phyloP scores from a whole-genome alignment of 208 protist genomes.

The Crithidia fasciculata region DNA sequence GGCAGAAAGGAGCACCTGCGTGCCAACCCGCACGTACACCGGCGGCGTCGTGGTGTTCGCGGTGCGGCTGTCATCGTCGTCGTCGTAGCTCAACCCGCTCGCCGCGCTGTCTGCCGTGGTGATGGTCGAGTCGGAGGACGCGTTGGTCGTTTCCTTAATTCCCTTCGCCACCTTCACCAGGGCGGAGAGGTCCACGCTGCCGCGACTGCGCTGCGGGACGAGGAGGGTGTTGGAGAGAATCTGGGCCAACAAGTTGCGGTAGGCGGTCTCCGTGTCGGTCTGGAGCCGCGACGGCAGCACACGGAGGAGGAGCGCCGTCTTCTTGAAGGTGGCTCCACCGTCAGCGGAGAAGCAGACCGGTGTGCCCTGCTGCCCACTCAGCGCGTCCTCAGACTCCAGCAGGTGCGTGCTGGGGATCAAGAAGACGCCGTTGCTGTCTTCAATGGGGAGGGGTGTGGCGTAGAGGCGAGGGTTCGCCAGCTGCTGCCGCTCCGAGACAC shows the following conservation, averaged over 20 bases:
- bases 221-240: slow-evolving; percentile 65
- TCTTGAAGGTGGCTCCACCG: slow-evolving; percentile 45
- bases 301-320: slow-evolving; percentile 35
- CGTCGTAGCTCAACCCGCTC: slow-evolving; percentile 1
- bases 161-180: slow-evolving; percentile 27
- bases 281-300: slow-evolving; percentile 50
- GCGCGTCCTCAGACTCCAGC: slow-evolving; percentile 25
- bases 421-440: slow-evolving; percentile 70
- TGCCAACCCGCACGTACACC: slow-evolving; percentile 32
- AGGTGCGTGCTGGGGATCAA: slow-evolving; percentile 54
- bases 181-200: slow-evolving; percentile 52
- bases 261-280: slow-evolving; percentile 41
- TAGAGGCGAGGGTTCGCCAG: slow-evolving; percentile 66
- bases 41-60: not conserved
- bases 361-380: slow-evolving; percentile 1
- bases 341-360: slow-evolving; percentile 63
- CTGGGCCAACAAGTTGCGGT: slow-evolving; percentile 44
- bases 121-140: slow-evolving; percentile 3
- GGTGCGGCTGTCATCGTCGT: slow-evolving; percentile 5
- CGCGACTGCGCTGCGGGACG: slow-evolving; percentile 50
- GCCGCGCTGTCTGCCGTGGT: not conserved
- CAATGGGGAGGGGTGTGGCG: slow-evolving; percentile 52
- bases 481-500: slow-evolving; percentile 27
- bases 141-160: not conserved
- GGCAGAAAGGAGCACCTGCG: slow-evolving; percentile 55